These are phyloP conservation scores for Phialocephala sp. DNA, from an alignment of 2,329 filamentous ascomycete genomes.

Conservation along the genomic window DNA sequence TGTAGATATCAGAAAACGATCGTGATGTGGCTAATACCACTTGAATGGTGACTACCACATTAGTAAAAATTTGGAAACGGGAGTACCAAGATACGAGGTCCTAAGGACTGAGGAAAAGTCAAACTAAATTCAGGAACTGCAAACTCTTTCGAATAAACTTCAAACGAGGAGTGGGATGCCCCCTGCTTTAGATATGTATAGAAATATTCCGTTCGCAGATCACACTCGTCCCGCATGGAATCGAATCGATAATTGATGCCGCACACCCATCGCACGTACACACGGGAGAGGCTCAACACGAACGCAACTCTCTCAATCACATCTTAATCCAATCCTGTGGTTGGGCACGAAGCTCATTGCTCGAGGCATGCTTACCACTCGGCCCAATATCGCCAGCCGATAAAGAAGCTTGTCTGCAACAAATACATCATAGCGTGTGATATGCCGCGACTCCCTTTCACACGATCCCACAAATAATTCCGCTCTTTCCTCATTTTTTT, in stretches of 20 bases:
- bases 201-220: slow-evolving; percentile 5
- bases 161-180: neutral
- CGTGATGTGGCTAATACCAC: slow-evolving; percentile 6
- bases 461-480: neutral
- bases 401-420: slow-evolving; percentile 18
- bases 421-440: slow-evolving; percentile 10
- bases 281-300: slow-evolving; percentile 3
- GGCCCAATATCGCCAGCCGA: slow-evolving; percentile 2
- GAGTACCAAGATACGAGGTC: neutral
- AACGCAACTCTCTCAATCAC: too few relatives aligned
- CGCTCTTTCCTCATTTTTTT: slow-evolving; percentile 8
- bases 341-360: slow-evolving; percentile 7
- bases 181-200: slow-evolving; percentile 3
- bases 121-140: neutral
- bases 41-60: slow-evolving; percentile 6
- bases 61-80: neutral
- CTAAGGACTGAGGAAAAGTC: neutral
- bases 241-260: slow-evolving; percentile 1
- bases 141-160: slow-evolving; percentile 6
- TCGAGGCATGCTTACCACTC: slow-evolving; percentile 17
- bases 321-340: neutral
- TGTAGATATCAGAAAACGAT: slow-evolving; percentile 3
- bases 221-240: neutral
- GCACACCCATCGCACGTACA: neutral
- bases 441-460: slow-evolving; percentile 15